Evolutionary conservation across 1,139 yeast species (phyloP), one percentile per base, ranked within the genome.

Genomic region (Blastobotrys aristatus): DNA sequence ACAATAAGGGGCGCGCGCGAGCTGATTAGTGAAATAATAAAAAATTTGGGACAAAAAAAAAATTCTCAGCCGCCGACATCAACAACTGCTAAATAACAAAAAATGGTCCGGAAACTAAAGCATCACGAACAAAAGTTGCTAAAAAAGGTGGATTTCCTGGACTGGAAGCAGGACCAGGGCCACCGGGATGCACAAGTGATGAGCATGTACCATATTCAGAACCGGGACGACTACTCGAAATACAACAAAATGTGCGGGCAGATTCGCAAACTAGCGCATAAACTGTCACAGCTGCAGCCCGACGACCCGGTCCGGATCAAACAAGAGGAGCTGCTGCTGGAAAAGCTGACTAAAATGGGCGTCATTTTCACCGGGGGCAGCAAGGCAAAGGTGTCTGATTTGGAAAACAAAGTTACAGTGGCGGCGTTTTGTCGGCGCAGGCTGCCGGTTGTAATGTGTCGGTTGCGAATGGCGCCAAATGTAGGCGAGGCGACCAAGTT

Each of bases 91-190:
- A n/a, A n/a, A n/a, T n/a, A n/a, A n/a, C n/a, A n/a, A 36, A 14
- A 4, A 8, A 90, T 90, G 97, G 97, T 88, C 49, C 79, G 98
- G 67, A 79, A 85, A 60, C 77, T 92, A 54, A 94, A 92, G 67
- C 89, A 86, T 71, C 98, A 92, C 69, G 98, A 92, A 76, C 83
- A 86, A 74, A 90, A 89, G 71, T 79, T 92, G 63, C 79, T 92
- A 61, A 90, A 87, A 73, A 94, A 92, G 69, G 97, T 92, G 51
- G 97, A 92, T 66, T 88, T 94, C 72, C 85, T 89, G 48, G 95
- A 92, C 67, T 94, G 97, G 96, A 92, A 92, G 67, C 95, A 89
- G 63, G 98, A 92, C 66, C 84, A 84, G 51, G 90, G 94, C 33
- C 98, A 94, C 65, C 74, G 98, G 55, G 98, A 92, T 61, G 83